Conservation (phyloP, 23 red algal species). For the Rhodosorus marinus region DNA sequence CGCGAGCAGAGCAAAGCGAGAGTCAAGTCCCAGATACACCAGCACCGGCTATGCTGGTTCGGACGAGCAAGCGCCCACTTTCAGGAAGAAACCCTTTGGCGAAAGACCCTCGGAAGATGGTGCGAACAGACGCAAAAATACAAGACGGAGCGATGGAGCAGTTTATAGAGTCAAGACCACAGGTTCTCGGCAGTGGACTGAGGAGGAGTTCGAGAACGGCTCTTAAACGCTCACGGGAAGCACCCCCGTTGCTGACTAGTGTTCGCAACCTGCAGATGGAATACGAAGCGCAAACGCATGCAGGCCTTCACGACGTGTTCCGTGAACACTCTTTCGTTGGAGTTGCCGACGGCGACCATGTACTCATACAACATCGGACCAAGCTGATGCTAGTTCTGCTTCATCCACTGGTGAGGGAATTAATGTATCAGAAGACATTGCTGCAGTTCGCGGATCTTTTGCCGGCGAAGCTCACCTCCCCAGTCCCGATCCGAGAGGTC, state of each 20-base stretch:
- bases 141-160: constrained; percentile 20
- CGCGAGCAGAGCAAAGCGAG: background rate
- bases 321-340: constrained; percentile 69
- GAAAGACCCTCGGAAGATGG: background rate
- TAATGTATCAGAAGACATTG: constrained; percentile 7
- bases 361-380: constrained; percentile 44
- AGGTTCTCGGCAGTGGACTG: background rate
- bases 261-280: constrained; percentile 12
- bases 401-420: background rate
- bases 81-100: background rate
- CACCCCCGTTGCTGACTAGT: constrained; percentile 31
- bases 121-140: constrained; percentile 17
- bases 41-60: background rate
- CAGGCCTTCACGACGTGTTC: constrained; percentile 27
- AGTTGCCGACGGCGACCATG: constrained; percentile 10
- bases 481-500: background rate
- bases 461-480: background rate
- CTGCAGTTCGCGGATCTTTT: background rate
- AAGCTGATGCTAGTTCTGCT: constrained; percentile 24
- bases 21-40: background rate
- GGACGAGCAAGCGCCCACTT: background rate
- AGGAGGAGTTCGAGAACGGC: constrained; percentile 5
- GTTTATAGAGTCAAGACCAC: constrained; percentile 8
- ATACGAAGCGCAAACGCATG: constrained; percentile 8
- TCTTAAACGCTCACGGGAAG: constrained; percentile 16